Conservation (phyloP, 2,329 filamentous ascomycete species). For the Metarhizium guizhouense region DNA sequence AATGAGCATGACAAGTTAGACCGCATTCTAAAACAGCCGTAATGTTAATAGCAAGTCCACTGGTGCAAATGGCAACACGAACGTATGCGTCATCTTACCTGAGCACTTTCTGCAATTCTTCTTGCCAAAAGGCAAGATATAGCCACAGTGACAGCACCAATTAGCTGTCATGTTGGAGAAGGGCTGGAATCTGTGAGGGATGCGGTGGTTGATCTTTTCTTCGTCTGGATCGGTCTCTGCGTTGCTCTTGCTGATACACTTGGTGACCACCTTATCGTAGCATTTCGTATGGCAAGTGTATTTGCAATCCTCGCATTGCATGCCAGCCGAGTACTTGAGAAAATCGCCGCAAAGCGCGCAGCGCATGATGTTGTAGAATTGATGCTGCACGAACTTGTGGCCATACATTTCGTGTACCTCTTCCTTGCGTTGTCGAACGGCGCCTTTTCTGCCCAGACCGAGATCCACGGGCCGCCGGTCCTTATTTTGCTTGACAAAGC, state of each 20-base stretch:
- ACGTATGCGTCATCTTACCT: conserved; percentile 40
- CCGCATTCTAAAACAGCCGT: conserved; percentile 59
- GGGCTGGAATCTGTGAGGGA: conserved; percentile 93
- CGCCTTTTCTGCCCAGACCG: conserved; percentile 88
- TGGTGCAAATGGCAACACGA: background rate
- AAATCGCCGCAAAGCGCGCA: conserved; percentile 97
- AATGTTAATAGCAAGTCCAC: conserved; percentile 2
- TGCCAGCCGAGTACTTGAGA: conserved; percentile 94
- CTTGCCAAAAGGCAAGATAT: conserved; percentile 86
- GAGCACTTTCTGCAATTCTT: conserved; percentile 91
- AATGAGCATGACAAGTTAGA: conserved; percentile 83
- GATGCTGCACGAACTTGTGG: conserved; percentile 96
- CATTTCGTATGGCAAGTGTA: conserved; percentile 99
- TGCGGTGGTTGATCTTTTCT: conserved; percentile 98
- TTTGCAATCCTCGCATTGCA: conserved; percentile 99
- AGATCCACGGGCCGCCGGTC: conserved; percentile 76
- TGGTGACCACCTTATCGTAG: conserved; percentile 92
- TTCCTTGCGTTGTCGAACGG: conserved; percentile 94
- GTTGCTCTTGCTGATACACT: conserved; percentile 99
- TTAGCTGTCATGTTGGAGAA: conserved; percentile 97
- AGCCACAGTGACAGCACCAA: conserved; percentile 99
- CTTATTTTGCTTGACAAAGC: conserved; percentile 84
- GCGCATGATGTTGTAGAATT: conserved; percentile 99
- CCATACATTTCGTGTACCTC: conserved; percentile 98
- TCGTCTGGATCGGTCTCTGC: conserved; percentile 97